These are phyloP conservation scores for Mucor irregularis DNA, from an alignment of 371 early-diverging fungal genomes.

Conservation along the genomic window DNA sequence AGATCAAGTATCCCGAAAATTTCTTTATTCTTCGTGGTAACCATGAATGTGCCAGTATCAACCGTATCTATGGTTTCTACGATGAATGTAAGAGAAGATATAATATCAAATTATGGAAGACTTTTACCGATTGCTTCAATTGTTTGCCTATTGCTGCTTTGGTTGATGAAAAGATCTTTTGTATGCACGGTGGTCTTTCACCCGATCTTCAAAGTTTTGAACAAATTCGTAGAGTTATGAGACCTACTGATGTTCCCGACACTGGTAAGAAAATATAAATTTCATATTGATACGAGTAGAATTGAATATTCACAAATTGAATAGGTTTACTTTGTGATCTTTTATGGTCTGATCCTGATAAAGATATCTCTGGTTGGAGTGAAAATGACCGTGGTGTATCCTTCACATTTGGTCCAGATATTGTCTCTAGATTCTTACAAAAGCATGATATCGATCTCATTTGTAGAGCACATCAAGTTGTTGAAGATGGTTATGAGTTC, in stretches of 20 bases:
- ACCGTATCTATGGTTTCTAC: constrained; percentile 98
- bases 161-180: constrained; percentile 95
- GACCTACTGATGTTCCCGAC: constrained; percentile 98
- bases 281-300: background rate
- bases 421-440: constrained; percentile 87
- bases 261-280: constrained; percentile 25
- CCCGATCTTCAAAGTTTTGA: constrained; percentile 91
- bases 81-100: constrained; percentile 97
- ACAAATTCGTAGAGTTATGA: constrained; percentile 85
- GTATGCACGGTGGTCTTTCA: constrained; percentile 98
- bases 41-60: constrained; percentile 93
- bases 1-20: constrained; percentile 94
- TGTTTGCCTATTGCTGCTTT: constrained; percentile 96
- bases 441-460: constrained; percentile 92
- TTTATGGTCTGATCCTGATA: constrained; percentile 89
- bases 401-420: constrained; percentile 90
- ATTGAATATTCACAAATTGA: background rate
- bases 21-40: constrained; percentile 96
- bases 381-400: constrained; percentile 98
- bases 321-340: constrained; percentile 81
- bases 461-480: constrained; percentile 98
- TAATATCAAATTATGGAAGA: constrained; percentile 95
- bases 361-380: constrained; percentile 84
- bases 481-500: constrained; percentile 99
- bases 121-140: constrained; percentile 97